Percentiles rank a stretch among this genome's conserved stretches.
Evolutionary conservation across 2,329 filamentous ascomycete species (phyloP).

Genomic region (Monilinia fructigena): DNA sequence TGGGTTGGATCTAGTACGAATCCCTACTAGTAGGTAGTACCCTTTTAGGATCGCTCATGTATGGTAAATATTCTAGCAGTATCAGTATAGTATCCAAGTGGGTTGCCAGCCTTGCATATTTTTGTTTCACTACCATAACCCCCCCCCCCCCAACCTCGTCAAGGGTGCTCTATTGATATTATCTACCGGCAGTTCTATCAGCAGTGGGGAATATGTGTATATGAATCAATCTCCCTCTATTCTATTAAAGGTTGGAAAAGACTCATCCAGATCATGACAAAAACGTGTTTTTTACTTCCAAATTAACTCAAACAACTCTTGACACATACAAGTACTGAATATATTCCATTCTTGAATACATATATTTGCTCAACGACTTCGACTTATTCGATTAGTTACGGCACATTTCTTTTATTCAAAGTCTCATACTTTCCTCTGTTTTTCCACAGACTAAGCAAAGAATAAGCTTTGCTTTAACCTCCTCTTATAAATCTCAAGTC

Average conservation of each 20-base stretch:
- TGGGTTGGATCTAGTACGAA: slow-evolving; percentile 12
- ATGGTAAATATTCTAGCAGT: slow-evolving; percentile 12
- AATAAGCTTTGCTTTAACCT: slow-evolving; percentile 1
- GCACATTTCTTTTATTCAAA: neutral
- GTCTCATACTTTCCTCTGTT: neutral
- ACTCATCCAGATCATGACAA: slow-evolving; percentile 15
- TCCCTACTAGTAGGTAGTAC: slow-evolving; percentile 7
- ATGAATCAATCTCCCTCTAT: slow-evolving; percentile 17
- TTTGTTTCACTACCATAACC: slow-evolving; percentile 19
- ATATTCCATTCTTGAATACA: slow-evolving; percentile 11
- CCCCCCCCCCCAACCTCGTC: neutral
- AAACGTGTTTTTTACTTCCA: slow-evolving; percentile 5
- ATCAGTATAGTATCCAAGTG: slow-evolving; percentile 5
- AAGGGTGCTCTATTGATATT: slow-evolving; percentile 17
- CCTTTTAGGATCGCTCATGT: slow-evolving; percentile 4
- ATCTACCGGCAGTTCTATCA: slow-evolving; percentile 7
- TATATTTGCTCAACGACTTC: slow-evolving; percentile 5
- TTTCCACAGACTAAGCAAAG: neutral
- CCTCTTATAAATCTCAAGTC: slow-evolving; percentile 26
- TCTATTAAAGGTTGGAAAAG: slow-evolving; percentile 4
- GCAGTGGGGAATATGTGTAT: slow-evolving; percentile 14
- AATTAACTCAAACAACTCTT: neutral
- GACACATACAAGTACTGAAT: slow-evolving; percentile 15
- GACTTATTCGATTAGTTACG: neutral
- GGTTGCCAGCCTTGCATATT: slow-evolving; percentile 13